phyloP scores from a whole-genome alignment of 2,329 filamentous ascomycete species.

The Bipolaris gigantea region DNA sequence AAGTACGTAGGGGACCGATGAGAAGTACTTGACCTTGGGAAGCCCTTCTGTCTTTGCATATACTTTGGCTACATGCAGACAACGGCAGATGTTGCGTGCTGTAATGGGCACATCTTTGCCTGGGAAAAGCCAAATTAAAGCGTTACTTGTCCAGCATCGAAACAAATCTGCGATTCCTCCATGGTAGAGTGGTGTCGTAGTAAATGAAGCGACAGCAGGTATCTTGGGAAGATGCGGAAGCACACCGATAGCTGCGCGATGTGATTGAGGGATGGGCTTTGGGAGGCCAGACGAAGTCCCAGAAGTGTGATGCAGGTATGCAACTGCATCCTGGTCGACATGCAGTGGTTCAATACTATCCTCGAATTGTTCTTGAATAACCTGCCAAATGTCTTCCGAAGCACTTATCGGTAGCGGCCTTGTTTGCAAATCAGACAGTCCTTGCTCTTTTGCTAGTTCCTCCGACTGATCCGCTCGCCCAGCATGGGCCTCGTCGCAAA shows the following conservation, averaged over 20 bases:
- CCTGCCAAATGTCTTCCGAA: constrained; percentile 27
- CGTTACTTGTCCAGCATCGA: constrained; percentile 62
- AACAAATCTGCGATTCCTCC: constrained; percentile 66
- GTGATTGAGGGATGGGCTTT: constrained; percentile 63
- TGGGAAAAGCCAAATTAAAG: constrained; percentile 65
- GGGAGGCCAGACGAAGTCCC: constrained; percentile 66
- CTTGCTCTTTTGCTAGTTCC: constrained; percentile 15
- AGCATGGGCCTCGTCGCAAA: constrained; percentile 51
- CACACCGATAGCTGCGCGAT: constrained; percentile 58
- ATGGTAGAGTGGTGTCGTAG: constrained; percentile 67
- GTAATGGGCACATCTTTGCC: constrained; percentile 60
- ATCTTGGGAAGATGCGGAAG: constrained; percentile 52
- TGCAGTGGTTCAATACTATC: constrained; percentile 10
- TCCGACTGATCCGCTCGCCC: constrained; percentile 37
- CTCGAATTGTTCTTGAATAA: constrained; percentile 17
- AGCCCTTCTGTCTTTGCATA: constrained; percentile 17
- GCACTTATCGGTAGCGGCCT: constrained; percentile 21
- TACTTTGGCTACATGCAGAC: constrained; percentile 47
- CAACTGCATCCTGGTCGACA: constrained; percentile 46
- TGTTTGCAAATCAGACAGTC: constrained; percentile 7
- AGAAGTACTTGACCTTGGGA: constrained; percentile 59
- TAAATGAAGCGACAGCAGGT: constrained; percentile 57
- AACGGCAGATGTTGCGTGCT: constrained; percentile 54
- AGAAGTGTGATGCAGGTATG: constrained; percentile 66
- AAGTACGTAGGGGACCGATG: constrained; percentile 76